Percentiles rank a stretch among this genome's conserved stretches.
Evolutionary conservation across 2,329 filamentous ascomycete species (phyloP).

Genomic region (Pestalotiopsis fici): DNA sequence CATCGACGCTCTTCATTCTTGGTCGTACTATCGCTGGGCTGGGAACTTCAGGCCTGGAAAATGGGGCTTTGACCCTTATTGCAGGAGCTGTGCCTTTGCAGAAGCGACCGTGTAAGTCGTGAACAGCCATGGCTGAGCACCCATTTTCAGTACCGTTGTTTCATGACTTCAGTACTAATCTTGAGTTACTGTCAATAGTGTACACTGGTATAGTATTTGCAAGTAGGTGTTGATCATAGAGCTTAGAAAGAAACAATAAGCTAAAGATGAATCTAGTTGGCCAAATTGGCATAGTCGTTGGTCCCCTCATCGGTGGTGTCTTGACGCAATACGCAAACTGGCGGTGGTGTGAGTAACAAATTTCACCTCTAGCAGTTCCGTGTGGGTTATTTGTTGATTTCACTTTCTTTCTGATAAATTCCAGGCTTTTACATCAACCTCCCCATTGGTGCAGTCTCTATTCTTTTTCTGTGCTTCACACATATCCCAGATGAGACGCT

Average conservation of each 20-base stretch:
- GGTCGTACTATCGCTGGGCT: constrained; percentile 46
- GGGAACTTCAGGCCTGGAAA: constrained; percentile 41
- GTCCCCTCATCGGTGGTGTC: constrained; percentile 47
- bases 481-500: constrained; percentile 33
- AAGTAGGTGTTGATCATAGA: background rate
- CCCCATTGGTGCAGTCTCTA: constrained; percentile 37
- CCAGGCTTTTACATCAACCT: constrained; percentile 46
- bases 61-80: constrained; percentile 44
- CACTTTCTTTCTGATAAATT: background rate
- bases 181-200: background rate
- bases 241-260: rapidly evolving
- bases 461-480: constrained; percentile 27
- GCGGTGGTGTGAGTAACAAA: constrained; percentile 41
- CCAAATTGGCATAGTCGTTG: constrained; percentile 45
- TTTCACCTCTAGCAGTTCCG: background rate
- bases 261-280: constrained; percentile 19
- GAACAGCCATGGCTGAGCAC: background rate
- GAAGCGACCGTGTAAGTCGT: constrained; percentile 28
- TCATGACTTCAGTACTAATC: background rate
- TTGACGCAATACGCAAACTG: constrained; percentile 41
- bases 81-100: constrained; percentile 30
- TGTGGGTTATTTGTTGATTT: background rate
- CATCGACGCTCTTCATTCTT: constrained; percentile 42
- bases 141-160: background rate
- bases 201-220: background rate